Evolutionary conservation across 163 green algal species (phyloP).

Genomic region (Prototheca wickerhamii): DNA sequence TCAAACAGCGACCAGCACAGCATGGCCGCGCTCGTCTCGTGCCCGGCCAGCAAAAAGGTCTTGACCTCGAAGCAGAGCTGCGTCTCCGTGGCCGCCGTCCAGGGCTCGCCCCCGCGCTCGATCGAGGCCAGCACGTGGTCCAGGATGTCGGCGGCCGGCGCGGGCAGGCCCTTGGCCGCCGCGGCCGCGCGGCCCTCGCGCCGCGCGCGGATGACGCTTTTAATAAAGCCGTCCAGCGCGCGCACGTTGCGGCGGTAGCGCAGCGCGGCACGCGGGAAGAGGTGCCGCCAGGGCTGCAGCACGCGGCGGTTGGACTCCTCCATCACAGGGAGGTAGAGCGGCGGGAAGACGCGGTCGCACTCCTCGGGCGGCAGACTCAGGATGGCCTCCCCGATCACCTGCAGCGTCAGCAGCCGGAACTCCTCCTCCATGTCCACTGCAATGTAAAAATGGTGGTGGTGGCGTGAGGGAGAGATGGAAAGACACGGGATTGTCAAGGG

Average conservation of each 20-base stretch:
- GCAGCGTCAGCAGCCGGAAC: conserved; percentile 84
- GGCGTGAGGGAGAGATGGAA: neutral
- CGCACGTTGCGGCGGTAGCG: conserved; percentile 46
- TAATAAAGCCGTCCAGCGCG: conserved; percentile 12
- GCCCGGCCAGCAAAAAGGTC: conserved; percentile 91
- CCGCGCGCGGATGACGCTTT: conserved; percentile 50
- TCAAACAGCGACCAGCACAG: conserved; percentile 85
- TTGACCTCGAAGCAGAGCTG: conserved; percentile 96
- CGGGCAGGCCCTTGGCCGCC: neutral
- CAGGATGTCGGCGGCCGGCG: conserved; percentile 61
- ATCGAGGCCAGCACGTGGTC: conserved; percentile 61
- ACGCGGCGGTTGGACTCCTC: conserved; percentile 79
- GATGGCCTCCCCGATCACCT: conserved; percentile 88
- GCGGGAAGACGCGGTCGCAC: conserved; percentile 85
- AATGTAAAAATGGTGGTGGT: neutral
- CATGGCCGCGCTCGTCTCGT: conserved; percentile 92
- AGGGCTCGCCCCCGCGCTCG: conserved; percentile 42
- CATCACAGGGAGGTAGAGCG: conserved; percentile 93
- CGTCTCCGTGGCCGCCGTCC: conserved; percentile 51
- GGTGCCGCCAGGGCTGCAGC: conserved; percentile 72
- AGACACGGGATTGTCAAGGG: neutral
- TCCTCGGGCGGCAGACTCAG: conserved; percentile 79
- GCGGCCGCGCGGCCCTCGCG: conserved; percentile 21
- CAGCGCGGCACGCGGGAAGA: conserved; percentile 50
- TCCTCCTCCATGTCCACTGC: conserved; percentile 80